phyloP scores from a whole-genome alignment of 345 rosid genomes.

The Eucalyptus curtisii region DNA sequence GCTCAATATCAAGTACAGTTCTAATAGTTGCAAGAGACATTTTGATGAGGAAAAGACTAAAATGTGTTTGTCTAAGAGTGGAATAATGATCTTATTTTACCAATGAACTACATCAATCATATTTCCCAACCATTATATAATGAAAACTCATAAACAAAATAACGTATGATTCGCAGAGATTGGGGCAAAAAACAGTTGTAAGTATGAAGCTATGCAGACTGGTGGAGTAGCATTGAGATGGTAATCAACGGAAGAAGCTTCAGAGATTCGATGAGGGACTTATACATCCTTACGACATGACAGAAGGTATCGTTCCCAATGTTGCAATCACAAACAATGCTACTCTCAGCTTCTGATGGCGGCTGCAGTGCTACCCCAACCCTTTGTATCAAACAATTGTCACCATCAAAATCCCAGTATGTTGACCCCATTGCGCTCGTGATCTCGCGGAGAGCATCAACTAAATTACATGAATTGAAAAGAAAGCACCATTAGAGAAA shows the following conservation, averaged over 20 bases:
- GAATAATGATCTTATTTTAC: background rate
- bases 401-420: constrained; percentile 38
- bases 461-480: background rate
- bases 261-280: background rate
- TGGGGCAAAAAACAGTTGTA: background rate
- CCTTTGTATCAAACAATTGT: constrained; percentile 14
- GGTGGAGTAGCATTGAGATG: background rate
- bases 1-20: background rate
- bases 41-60: background rate
- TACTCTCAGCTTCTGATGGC: constrained; percentile 1
- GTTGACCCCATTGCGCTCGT: constrained; percentile 33
- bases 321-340: constrained; percentile 17
- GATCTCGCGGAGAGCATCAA: constrained; percentile 38
- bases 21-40: background rate
- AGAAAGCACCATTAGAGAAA: background rate
- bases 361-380: background rate
- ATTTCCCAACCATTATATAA: background rate
- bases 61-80: background rate
- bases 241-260: background rate
- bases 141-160: background rate
- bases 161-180: background rate
- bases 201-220: background rate
- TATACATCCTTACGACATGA: constrained; percentile 21
- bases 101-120: background rate
- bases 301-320: constrained; percentile 12